Evolutionary conservation across 2,329 filamentous ascomycete species (phyloP).

Genomic region (Talaromyces verruculosus): DNA sequence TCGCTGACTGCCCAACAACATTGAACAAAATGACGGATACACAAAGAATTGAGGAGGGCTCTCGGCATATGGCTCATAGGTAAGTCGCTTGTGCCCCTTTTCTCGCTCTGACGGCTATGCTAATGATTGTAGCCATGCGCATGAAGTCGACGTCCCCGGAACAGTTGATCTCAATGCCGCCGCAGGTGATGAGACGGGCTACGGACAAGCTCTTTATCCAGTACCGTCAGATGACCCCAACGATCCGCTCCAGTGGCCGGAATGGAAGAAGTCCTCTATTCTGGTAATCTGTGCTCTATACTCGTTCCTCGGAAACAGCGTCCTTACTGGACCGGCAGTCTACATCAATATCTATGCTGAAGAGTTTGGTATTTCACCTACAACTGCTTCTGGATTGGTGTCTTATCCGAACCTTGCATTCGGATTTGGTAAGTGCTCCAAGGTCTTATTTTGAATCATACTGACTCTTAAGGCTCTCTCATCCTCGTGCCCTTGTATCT

Average conservation of each 20-base stretch:
- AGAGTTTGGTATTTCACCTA: conserved; percentile 53
- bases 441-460: neutral
- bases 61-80: neutral
- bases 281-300: conserved; percentile 56
- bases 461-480: conserved; percentile 44
- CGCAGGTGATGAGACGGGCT: conserved; percentile 61
- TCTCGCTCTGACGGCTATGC: neutral
- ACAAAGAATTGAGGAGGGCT: neutral
- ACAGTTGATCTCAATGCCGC: conserved; percentile 55
- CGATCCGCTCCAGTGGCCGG: conserved; percentile 60
- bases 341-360: conserved; percentile 58
- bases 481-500: conserved; percentile 60
- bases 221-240: conserved; percentile 63
- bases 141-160: conserved; percentile 57
- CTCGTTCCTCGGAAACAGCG: conserved; percentile 60
- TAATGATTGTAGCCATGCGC: conserved; percentile 49
- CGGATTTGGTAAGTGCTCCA: conserved; percentile 51
- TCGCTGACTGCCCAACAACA: neutral
- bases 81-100: neutral
- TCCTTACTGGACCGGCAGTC: conserved; percentile 58
- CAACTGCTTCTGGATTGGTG: conserved; percentile 56
- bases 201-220: conserved; percentile 61
- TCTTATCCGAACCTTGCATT: conserved; percentile 63
- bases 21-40: neutral
- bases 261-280: conserved; percentile 58